Conservation (phyloP, 257 asterid genomes). For the Gentiana macrophylla region DNA sequence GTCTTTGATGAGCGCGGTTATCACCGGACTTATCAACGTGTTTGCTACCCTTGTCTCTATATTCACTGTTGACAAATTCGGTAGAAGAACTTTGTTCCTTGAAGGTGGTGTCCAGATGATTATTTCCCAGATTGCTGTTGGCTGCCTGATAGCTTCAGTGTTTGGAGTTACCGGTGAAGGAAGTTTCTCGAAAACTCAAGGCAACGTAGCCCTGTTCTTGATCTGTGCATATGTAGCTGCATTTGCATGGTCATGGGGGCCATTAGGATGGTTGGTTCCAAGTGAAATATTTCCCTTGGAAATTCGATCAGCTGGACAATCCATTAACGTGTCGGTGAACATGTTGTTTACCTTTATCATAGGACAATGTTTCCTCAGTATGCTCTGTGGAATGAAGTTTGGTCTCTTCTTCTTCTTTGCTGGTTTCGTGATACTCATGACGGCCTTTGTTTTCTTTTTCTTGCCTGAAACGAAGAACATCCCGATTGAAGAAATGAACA, state of each 20-base stretch:
- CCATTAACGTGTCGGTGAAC: slow-evolving; percentile 32
- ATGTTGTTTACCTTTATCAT: slow-evolving; percentile 41
- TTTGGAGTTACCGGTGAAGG: slow-evolving; percentile 30
- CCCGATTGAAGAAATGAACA: slow-evolving; percentile 43
- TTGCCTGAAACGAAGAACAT: slow-evolving; percentile 42
- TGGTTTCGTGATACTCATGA: slow-evolving; percentile 31
- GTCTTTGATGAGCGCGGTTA: slow-evolving; percentile 38
- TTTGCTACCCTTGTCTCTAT: slow-evolving; percentile 32
- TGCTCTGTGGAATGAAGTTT: slow-evolving; percentile 37
- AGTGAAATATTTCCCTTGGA: slow-evolving; percentile 53
- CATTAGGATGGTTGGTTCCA: slow-evolving; percentile 60
- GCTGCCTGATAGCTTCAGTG: slow-evolving; percentile 15
- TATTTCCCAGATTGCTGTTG: slow-evolving; percentile 18
- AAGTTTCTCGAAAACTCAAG: slow-evolving; percentile 18
- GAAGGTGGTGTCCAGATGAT: slow-evolving; percentile 45
- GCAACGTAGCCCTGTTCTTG: slow-evolving; percentile 25
- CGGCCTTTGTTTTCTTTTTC: slow-evolving; percentile 24
- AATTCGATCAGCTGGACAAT: slow-evolving; percentile 42
- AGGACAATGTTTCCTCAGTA: slow-evolving; percentile 29
- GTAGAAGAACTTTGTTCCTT: slow-evolving; percentile 28
- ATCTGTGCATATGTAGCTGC: slow-evolving; percentile 51
- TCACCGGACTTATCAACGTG: slow-evolving; percentile 34
- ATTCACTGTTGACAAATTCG: slow-evolving; percentile 28
- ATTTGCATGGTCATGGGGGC: slow-evolving; percentile 67
- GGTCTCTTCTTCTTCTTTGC: slow-evolving; percentile 44